These are phyloP conservation scores for Zygotorulaspora danielsina DNA, from an alignment of 805 yeast species.

Conservation along the genomic window DNA sequence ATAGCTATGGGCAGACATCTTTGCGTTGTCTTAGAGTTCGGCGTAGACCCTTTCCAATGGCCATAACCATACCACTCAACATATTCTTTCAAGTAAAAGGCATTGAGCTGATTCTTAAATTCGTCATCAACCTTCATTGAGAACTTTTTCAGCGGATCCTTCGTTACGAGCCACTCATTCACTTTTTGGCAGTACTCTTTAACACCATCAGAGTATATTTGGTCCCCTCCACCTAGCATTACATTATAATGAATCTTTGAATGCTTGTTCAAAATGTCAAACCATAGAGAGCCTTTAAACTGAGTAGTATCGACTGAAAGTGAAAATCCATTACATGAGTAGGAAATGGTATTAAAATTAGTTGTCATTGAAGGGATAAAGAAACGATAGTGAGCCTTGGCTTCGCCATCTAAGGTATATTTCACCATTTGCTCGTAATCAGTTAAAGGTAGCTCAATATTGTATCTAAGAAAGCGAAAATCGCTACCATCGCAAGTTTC, in stretches of 20 bases:
- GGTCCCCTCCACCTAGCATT: constrained; percentile 98
- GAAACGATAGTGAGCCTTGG: constrained; percentile 52
- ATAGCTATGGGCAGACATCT: constrained; percentile 65
- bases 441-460: constrained; percentile 46
- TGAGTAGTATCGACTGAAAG: constrained; percentile 58
- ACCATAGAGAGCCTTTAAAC: constrained; percentile 80
- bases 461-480: constrained; percentile 62
- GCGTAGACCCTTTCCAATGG: constrained; percentile 62
- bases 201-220: constrained; percentile 81
- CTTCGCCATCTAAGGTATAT: constrained; percentile 52
- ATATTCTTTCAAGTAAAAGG: constrained; percentile 70
- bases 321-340: constrained; percentile 90
- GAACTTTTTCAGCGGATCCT: constrained; percentile 45
- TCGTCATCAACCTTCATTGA: constrained; percentile 44
- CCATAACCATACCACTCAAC: constrained; percentile 89
- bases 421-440: constrained; percentile 56
- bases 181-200: constrained; percentile 52
- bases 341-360: constrained; percentile 77
- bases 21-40: constrained; percentile 60
- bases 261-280: constrained; percentile 73
- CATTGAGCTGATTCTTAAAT: constrained; percentile 51
- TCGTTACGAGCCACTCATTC: constrained; percentile 58
- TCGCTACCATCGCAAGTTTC: constrained; percentile 35
- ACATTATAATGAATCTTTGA: constrained; percentile 69
- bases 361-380: constrained; percentile 59